Percentiles rank a stretch among this genome's conserved stretches.
Conservation (phyloP, 2,329 filamentous ascomycete genomes). For the Sodiomyces alkalinus region DNA sequence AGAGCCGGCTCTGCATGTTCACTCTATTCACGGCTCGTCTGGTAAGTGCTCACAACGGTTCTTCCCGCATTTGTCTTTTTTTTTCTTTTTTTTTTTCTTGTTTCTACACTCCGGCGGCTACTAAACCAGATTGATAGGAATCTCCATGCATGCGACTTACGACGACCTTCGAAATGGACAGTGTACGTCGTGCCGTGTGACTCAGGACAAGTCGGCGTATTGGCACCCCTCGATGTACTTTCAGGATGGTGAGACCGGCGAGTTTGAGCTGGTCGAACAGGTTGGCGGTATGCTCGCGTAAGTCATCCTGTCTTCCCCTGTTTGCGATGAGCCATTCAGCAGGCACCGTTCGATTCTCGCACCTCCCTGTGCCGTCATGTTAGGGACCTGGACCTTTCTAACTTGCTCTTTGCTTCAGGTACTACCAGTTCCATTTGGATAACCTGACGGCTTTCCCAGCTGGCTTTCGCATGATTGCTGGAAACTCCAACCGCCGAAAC, state of each 20-base stretch:
- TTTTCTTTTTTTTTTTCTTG: background rate
- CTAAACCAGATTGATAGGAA: slow-evolving; percentile 32
- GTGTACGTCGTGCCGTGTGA: slow-evolving; percentile 72
- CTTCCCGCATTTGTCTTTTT: background rate
- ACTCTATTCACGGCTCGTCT: slow-evolving; percentile 60
- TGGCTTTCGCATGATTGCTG: slow-evolving; percentile 71
- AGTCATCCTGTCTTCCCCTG: slow-evolving; percentile 21
- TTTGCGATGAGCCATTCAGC: no score
- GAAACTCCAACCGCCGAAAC: slow-evolving; percentile 50
- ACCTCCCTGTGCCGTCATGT: no score
- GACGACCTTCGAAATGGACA: slow-evolving; percentile 41
- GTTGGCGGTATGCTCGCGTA: slow-evolving; percentile 76
- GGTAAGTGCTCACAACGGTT: slow-evolving; percentile 40
- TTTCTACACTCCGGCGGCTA: background rate
- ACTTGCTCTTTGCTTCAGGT: no score
- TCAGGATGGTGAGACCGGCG: slow-evolving; percentile 44
- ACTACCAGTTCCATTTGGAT: slow-evolving; percentile 65
- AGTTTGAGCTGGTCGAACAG: slow-evolving; percentile 54
- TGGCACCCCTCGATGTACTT: slow-evolving; percentile 77
- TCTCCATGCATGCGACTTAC: slow-evolving; percentile 41
- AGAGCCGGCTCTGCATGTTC: slow-evolving; percentile 46
- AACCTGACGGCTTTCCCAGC: slow-evolving; percentile 59
- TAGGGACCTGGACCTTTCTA: no score
- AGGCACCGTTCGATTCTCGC: no score
- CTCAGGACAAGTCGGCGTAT: slow-evolving; percentile 75